Conservation (phyloP, 352 stramenopile species). For the Paralagenidium karlingii region DNA sequence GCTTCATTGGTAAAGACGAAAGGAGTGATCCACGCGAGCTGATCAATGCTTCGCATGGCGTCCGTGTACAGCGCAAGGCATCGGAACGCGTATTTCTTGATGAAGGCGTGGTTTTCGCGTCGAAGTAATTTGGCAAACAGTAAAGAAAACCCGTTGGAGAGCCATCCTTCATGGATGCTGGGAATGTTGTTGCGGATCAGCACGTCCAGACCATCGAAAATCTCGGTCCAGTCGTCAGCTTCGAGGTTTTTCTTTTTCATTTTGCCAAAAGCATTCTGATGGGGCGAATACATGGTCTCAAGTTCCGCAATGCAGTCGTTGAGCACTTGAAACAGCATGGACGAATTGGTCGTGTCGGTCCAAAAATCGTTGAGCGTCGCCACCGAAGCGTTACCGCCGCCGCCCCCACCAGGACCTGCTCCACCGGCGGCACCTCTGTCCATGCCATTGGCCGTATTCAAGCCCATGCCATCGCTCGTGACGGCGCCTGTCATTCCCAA, state of each 20-base stretch:
- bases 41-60: constrained; percentile 52
- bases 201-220: constrained; percentile 79
- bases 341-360: constrained; percentile 47
- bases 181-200: constrained; percentile 60
- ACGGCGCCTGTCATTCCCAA: too few species aligned
- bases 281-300: constrained; percentile 68
- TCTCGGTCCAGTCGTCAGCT: constrained; percentile 80
- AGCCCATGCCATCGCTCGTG: too few species aligned
- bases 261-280: constrained; percentile 73
- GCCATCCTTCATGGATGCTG: constrained; percentile 66
- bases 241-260: constrained; percentile 64
- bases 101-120: constrained; percentile 76
- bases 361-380: constrained; percentile 55
- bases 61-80: constrained; percentile 76
- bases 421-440: too few species aligned
- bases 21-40: constrained; percentile 16
- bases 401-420: too few species aligned
- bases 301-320: constrained; percentile 75
- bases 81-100: constrained; percentile 84
- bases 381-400: not conserved
- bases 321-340: constrained; percentile 65
- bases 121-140: constrained; percentile 79
- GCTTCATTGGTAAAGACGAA: constrained; percentile 1
- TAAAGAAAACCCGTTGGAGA: constrained; percentile 65
- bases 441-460: too few species aligned